Evolutionary conservation across 805 yeast species (phyloP), one percentile per base, ranked within the genome.

Genomic region (Schwanniomyces occidentalis): DNA sequence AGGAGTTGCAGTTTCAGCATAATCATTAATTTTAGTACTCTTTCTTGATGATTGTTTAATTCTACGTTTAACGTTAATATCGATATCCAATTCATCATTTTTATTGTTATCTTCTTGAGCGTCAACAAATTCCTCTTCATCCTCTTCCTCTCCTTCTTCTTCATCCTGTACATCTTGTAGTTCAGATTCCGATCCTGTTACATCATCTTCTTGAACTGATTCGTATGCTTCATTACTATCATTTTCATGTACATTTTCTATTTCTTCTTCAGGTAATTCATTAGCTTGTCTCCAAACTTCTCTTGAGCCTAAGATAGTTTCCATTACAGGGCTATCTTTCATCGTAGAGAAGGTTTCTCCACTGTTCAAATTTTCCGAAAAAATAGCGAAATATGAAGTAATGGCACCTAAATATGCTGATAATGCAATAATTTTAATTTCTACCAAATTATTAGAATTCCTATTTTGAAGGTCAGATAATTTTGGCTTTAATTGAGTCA

Each of bases 271-370:
- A 9, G 73, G 75, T 22, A 82, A 54, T 41, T 68, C 76, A 30
- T 63, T 70, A 4, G 95, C 95, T 50, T 85, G 90, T 54, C 93
- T 76, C 96, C 96, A 90, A 12, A 86, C 73, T 52, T 91, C 96
- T 46, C 95, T 75, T 3, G 93, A 73, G 34, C 84, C 80, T 35
- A 91, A 65, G 21, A 91, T 81, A 18, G 84, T 76, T 51, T 86
- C 89, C 96, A 93, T 91, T 2, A 91, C 82, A 3, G 91, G 85
- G 46, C 85, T 91, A 37, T 87, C 95, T 49, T 87, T 88, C 83
- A 90, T 80, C 21, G 69, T 56, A 8, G 49, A 35, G 41, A 80
- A 75, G 3, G 71, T 66, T 33, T 78, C 83, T 17, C 77, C 81
- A 15, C 66, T 65, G 27, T 65, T 61, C 24, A 82, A 52, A 28